Base-by-base conservation (phyloP, 2,329 filamentous ascomycete genomes). In the Colletotrichum tanaceti region DNA sequence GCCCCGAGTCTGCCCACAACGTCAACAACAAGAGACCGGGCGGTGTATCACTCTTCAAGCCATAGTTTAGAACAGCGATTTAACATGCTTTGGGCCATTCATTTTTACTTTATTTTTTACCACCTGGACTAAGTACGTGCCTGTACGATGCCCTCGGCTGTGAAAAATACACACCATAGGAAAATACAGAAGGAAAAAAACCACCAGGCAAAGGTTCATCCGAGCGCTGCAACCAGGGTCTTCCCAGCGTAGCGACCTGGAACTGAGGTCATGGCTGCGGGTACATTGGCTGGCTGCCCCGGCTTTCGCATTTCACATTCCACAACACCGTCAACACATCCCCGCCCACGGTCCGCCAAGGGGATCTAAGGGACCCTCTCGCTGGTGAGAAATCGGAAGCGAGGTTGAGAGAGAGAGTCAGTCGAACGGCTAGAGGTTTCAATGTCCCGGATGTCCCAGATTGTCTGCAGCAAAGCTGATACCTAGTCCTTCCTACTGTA, bases 231-330 rank as follows among this genome's bases (percentile, higher is more conserved):
- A 52, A 65, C 49, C 62, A 68, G 65, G 62, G 55, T 65, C 61
- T 65, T 57, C 65, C 65, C 55, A 13, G 55, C 28, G 38, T 57
- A 43, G 53, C 39, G 43, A 50, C 61, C 55, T 65, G 62, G 49
- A 65, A 65, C 55, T 68, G 65, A 65, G 65, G 61, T 65, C 65
- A 68, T 65, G 62, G 65, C 65, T 54, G 47, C 62, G 41, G 62
- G 38, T 60, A 58, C 62, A 39, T 59, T 9, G 61, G 47, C 61
- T 65, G 61, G 35, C 39, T 46, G 61, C 49, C 41, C 24, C 49
- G 32, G 41, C 52, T 24, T 59, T n/a, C 20, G 16, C 53, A 57
- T 35, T 28, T 43, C 63, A 47, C 53, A 28, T 35, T 28, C 50
- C 58, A 47, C 53, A 28, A 28, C 43, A 13, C 53, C 50, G 50